Evolutionary conservation across 306 rosid species (phyloP).

Genomic region (Dalbergia oliveri): DNA sequence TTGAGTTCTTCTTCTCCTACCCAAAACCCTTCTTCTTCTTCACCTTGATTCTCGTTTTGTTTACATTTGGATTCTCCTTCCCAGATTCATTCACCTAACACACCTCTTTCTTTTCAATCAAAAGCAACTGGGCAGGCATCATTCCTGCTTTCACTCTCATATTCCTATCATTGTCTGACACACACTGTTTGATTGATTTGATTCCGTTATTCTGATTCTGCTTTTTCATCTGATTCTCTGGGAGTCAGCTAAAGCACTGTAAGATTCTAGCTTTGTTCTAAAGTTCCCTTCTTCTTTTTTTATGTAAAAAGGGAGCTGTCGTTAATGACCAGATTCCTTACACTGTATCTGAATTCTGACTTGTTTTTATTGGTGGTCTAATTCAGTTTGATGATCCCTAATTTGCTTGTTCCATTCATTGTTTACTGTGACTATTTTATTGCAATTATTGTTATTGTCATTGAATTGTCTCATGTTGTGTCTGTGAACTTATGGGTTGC

Average conservation of each 20-base stretch:
- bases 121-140: not conserved
- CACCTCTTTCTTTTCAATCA: conserved; percentile 10
- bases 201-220: not conserved
- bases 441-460: conserved; percentile 19
- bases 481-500: conserved; percentile 10
- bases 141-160: conserved; percentile 6
- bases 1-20: not conserved
- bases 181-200: conserved; percentile 2
- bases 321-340: conserved; percentile 13
- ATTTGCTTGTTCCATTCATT: not conserved
- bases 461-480: conserved; percentile 15
- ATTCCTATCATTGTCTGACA: not conserved
- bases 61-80: conserved; percentile 21
- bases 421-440: not conserved
- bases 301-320: not conserved
- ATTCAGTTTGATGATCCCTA: conserved; percentile 15
- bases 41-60: conserved; percentile 24
- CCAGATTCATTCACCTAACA: conserved; percentile 44
- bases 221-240: conserved; percentile 10
- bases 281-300: not conserved
- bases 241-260: conserved; percentile 41
- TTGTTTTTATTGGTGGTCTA: conserved; percentile 19
- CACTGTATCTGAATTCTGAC: conserved; percentile 21
- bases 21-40: conserved; percentile 34
- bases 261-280: conserved; percentile 18